These are phyloP conservation scores for Candolleomyces aberdarensis DNA, from an alignment of 768 basidiomycete genomes.

Conservation along the genomic window DNA sequence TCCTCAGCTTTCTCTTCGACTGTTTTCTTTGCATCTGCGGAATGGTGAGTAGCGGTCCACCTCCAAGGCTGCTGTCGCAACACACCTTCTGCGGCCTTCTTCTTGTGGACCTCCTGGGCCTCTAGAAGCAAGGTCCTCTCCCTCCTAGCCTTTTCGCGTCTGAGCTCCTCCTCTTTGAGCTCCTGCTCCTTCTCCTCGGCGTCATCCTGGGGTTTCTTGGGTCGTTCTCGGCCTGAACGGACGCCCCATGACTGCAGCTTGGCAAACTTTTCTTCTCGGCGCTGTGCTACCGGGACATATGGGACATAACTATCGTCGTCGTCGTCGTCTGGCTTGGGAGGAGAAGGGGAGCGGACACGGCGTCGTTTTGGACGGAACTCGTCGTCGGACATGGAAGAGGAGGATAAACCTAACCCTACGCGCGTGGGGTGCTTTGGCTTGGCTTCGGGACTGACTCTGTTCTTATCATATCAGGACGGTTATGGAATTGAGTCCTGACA, in stretches of 20 bases:
- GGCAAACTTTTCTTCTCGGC: conserved; percentile 76
- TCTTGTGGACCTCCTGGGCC: conserved; percentile 91
- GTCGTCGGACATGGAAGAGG: conserved; percentile 5
- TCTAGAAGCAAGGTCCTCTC: conserved; percentile 88
- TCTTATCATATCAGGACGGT: not conserved
- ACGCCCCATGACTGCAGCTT: conserved; percentile 65
- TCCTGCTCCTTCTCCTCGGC: conserved; percentile 70
- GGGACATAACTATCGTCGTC: conserved; percentile 71
- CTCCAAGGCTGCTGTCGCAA: not conserved
- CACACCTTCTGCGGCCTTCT: conserved; percentile 78
- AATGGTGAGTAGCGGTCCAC: conserved; percentile 4
- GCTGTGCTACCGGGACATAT: conserved; percentile 84
- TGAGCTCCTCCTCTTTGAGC: conserved; percentile 74
- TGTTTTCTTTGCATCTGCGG: conserved; percentile 78
- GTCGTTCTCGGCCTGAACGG: conserved; percentile 50
- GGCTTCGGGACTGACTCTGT: not conserved
- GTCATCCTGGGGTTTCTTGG: conserved; percentile 52
- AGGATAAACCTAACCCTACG: not conserved
- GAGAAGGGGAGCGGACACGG: conserved; percentile 53
- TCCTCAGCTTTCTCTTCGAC: conserved; percentile 84
- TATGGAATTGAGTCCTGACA: conserved; percentile 9
- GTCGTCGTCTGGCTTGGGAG: conserved; percentile 60
- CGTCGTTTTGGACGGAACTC: conserved; percentile 39
- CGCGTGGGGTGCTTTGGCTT: not conserved
- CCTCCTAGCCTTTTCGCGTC: conserved; percentile 71